Evolutionary conservation across 805 yeast genomes (phyloP), one percentile per base, ranked within the genome.

Genomic region (Maudiozyma saulgeensis): DNA sequence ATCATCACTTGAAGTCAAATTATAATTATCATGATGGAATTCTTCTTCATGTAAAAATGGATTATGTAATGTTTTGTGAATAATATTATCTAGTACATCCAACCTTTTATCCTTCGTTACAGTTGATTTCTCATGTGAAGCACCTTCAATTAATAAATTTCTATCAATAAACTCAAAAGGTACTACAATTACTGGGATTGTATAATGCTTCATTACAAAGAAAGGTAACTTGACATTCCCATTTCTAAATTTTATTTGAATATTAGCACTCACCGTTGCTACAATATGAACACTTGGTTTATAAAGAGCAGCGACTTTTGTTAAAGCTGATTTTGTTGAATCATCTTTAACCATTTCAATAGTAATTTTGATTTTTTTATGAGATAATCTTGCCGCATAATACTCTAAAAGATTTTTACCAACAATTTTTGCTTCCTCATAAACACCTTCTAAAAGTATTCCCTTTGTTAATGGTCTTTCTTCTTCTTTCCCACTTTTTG

Each of bases 171-270:
- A 65, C 46, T 65, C 69, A 52, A 56, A 62, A 6, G 69, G 69
- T 2, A 65, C 58, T 21, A 63, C 58, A 28, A 58, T 50, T 0
- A 60, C 57, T 1, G 69, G 66, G 43, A 58, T 60, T 11, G 59
- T 49, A 46, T 57, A 59, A 51, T 65, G 62, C 44, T 60, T 57
- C 62, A 61, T 58, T 18, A 63, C 45, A 40, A 63, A 65, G 44
- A 56, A 60, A 3, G 70, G 67, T 25, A 67, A 51, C 47, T 67
- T 67, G 1, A 67, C 64, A 26, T 61, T 57, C 2, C 67, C 64
- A 49, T 67, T 67, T 49, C 56, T 62, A 46, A 66, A 67, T 48
- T 64, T 67, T n/a, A 67, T 64, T 46, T 61, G 66, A 41, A 64
- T 48, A 43, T 67, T 67, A 9, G 67, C 59, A 43, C 67, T 62